Evolutionary conservation across 257 asterid genomes (phyloP).

Genomic region (Cynanchum wilfordii): DNA sequence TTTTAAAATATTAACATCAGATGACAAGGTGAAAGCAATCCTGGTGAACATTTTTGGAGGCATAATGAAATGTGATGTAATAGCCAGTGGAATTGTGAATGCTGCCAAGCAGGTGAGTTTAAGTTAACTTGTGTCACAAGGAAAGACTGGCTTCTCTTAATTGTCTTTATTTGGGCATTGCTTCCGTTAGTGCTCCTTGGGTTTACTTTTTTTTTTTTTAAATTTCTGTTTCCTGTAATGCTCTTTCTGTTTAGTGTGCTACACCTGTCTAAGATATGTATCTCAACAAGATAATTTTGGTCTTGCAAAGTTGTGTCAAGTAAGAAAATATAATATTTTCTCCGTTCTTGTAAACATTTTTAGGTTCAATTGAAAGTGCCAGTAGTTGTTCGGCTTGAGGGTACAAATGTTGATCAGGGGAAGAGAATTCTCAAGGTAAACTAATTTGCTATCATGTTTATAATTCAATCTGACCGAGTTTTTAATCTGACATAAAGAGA

Average conservation of each 20-base stretch:
- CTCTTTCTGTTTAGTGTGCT: not conserved
- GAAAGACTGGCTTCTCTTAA: not conserved
- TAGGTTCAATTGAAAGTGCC: constrained; percentile 93
- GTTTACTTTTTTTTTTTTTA: too few relatives aligned
- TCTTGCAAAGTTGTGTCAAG: not conserved
- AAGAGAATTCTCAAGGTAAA: constrained; percentile 90
- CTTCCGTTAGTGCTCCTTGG: not conserved
- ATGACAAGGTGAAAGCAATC: constrained; percentile 94
- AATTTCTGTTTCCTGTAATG: not conserved
- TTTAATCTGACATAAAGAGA: not conserved
- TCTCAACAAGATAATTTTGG: not conserved
- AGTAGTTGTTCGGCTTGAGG: constrained; percentile 93
- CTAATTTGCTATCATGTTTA: constrained; percentile 4
- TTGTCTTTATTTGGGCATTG: not conserved
- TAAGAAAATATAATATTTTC: not conserved
- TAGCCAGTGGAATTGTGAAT: constrained; percentile 97
- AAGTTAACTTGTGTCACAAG: constrained; percentile 1
- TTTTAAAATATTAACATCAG: constrained; percentile 90
- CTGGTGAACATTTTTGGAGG: constrained; percentile 98
- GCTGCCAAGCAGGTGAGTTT: constrained; percentile 81
- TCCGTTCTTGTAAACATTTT: not conserved
- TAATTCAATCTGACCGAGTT: not conserved
- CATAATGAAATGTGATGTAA: constrained; percentile 96
- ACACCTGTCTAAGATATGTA: not conserved
- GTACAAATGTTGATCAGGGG: constrained; percentile 95